phyloP scores from a whole-genome alignment of 495 filamentous ascomycete species.

The Choiromyces venosus region DNA sequence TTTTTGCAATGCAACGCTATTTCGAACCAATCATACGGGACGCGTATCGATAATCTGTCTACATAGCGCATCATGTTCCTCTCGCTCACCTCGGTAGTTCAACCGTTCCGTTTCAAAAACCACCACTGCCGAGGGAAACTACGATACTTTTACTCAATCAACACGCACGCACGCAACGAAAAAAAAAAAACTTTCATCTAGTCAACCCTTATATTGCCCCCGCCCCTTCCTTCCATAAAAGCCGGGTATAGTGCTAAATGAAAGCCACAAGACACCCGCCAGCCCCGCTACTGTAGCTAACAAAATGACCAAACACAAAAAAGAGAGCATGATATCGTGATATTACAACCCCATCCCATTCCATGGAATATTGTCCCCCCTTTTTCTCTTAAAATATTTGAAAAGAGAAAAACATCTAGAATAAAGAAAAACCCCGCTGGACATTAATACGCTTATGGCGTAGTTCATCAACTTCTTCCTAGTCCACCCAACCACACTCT shows the following conservation, averaged over 20 bases:
- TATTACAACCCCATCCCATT: background rate
- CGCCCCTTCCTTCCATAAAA: background rate
- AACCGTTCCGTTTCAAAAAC: background rate
- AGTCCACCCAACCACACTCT: background rate
- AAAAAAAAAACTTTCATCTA: background rate
- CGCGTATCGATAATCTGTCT: background rate
- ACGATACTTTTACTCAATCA: background rate
- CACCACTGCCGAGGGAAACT: background rate
- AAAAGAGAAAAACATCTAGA: background rate
- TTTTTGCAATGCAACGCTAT: background rate
- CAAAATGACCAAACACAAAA: background rate
- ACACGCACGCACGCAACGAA: background rate
- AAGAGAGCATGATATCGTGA: background rate
- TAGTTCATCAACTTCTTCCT: background rate
- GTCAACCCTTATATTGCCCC: background rate
- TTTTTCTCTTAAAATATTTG: background rate
- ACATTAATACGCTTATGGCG: background rate
- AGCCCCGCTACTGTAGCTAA: background rate
- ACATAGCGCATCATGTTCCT: background rate
- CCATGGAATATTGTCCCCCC: background rate
- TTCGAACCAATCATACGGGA: background rate
- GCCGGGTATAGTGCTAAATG: background rate
- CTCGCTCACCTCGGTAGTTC: background rate
- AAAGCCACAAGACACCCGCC: background rate
- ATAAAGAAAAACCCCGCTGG: background rate